These are phyloP conservation scores for Suillus luteus DNA, from an alignment of 768 basidiomycete genomes.

Conservation along the genomic window DNA sequence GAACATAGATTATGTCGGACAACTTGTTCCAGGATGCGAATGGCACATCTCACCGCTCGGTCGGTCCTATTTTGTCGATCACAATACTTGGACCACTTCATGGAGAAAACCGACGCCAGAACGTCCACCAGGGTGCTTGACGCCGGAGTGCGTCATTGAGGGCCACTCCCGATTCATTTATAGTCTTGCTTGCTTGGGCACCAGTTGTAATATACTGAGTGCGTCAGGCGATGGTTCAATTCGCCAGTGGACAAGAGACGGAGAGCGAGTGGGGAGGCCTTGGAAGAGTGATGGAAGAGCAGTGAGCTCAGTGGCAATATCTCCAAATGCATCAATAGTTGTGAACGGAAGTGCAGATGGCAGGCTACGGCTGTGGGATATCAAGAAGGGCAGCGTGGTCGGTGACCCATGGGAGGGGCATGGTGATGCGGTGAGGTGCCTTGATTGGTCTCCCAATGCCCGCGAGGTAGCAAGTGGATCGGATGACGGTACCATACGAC, in stretches of 20 bases:
- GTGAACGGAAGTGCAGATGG: background rate
- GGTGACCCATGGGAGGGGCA: slow-evolving; percentile 5
- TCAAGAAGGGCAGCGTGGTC: background rate
- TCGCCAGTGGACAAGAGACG: background rate
- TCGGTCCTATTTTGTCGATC: slow-evolving; percentile 1
- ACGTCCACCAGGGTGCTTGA: background rate
- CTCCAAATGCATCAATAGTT: background rate
- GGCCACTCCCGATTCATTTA: background rate
- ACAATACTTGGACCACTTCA: background rate
- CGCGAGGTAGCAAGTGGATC: slow-evolving; percentile 17
- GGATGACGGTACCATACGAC: slow-evolving; percentile 14
- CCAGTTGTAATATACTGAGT: background rate
- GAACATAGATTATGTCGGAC: background rate
- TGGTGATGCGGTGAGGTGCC: background rate
- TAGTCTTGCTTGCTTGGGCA: background rate
- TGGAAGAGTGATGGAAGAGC: background rate
- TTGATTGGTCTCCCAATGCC: slow-evolving; percentile 19
- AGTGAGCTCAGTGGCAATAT: background rate
- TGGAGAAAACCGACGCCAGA: background rate
- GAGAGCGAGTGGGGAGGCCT: background rate
- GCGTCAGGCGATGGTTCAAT: background rate
- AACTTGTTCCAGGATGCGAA: background rate
- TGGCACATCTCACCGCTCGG: slow-evolving; percentile 4
- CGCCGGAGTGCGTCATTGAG: background rate
- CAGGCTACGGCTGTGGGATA: background rate